Base-by-base conservation (phyloP, 306 rosid genomes). In the Acacia melanoxylon region DNA sequence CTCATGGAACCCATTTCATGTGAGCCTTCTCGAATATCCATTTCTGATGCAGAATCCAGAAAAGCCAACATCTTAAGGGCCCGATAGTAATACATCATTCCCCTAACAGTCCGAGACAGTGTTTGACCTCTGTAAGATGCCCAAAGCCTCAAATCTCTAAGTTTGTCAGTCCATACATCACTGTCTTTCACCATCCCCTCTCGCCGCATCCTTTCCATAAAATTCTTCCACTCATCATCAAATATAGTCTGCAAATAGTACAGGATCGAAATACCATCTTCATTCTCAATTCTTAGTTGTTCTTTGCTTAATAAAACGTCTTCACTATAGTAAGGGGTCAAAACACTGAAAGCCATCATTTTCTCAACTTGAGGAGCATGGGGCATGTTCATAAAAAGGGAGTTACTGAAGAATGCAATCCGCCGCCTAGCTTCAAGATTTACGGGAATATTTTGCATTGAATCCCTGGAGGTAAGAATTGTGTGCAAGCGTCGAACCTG, bases 71-170 rank as follows among this genome's bases (percentile, higher is more conserved):
- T 93, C 88, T 92, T 95, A 77, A 95, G 97, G 56, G 99, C 99
- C 67, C 94, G 90, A 77, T 90, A 92, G 81, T 95, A 92, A 83
- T 93, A 95, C 97, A 95, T 95, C 99, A 93, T 95, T 77, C 99
- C 99, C 85, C 99, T 87, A 63, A 95, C 99, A n/a, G 99, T 95
- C 51, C 94, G 89, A 3, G 96, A 71, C 42, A 95, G 87, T 33
- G 99, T 93, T 86, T 93, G 99, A 48, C 99, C 99, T 80, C 99
- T 86, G 87, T 84, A 91, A 48, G 99, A 95, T 24, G 98, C 98
- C 99, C 99, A 95, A 44, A 91, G 96, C 92, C 98, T 93, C 78
- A 95, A 85, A 69, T 95, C 98, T 88, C 93, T 89, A 68, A 58
- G 65, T 58, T 22, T 58, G 2, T 58, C 65, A 8, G 65, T 58